Percentiles rank a stretch among this genome's conserved stretches.
Evolutionary conservation across 2,329 filamentous ascomycete species (phyloP).

Genomic region (Aspergillus aculeatinus): DNA sequence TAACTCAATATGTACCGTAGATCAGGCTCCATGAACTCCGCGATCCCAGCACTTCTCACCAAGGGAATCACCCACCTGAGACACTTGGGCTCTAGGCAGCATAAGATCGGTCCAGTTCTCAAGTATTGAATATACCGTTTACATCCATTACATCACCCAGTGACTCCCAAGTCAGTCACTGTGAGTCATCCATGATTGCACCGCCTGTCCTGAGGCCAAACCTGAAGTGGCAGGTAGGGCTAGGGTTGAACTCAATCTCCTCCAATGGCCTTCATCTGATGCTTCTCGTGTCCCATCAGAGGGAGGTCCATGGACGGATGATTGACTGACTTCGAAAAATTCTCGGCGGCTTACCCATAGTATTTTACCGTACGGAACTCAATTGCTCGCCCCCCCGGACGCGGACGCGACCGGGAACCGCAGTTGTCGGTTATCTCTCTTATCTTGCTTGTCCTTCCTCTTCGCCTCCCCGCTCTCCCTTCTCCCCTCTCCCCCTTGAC

Average conservation of each 20-base stretch:
- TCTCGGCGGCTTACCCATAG: neutral
- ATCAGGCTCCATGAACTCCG: neutral
- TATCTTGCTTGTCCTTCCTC: conserved; percentile 11
- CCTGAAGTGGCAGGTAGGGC: conserved; percentile 4
- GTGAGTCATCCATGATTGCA: conserved; percentile 1
- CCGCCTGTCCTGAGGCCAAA: neutral
- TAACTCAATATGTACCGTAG: neutral
- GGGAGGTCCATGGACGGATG: conserved; percentile 2
- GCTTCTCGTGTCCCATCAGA: conserved; percentile 9
- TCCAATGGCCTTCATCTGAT: neutral
- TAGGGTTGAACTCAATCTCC: neutral
- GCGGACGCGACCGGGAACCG: conserved; percentile 3
- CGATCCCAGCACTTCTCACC: neutral
- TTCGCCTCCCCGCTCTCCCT: conserved; percentile 3
- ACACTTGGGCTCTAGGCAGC: neutral
- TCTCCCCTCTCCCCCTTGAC: neutral
- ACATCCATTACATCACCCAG: conserved; percentile 3
- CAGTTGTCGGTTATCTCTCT: conserved; percentile 7
- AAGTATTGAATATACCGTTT: neutral
- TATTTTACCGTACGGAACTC: conserved; percentile 1
- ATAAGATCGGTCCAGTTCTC: too few species aligned
- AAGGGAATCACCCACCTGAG: neutral
- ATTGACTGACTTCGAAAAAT: neutral
- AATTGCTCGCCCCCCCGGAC: neutral
- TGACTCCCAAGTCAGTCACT: neutral